Conservation (phyloP, 164 flowering plant genomes). For the Piper betle region DNA sequence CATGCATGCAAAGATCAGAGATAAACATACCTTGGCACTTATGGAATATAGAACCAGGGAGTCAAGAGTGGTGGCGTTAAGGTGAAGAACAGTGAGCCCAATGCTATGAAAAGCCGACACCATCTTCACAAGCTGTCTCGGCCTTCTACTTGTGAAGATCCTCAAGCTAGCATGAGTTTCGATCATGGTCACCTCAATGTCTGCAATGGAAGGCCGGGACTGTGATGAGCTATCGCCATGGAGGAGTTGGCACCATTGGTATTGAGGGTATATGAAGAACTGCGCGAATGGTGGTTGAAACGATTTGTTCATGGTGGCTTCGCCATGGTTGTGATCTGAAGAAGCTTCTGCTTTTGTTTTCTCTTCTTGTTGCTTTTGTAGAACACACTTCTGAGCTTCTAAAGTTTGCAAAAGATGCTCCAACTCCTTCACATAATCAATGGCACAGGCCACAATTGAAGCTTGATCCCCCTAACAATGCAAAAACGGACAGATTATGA, state of each 20-base stretch:
- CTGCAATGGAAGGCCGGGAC: constrained; percentile 39
- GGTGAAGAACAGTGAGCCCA: constrained; percentile 61
- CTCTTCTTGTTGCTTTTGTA: constrained; percentile 6
- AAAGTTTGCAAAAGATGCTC: constrained; percentile 68
- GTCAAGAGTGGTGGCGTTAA: constrained; percentile 64
- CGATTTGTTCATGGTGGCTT: constrained; percentile 1
- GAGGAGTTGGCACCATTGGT: constrained; percentile 33
- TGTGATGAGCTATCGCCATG: constrained; percentile 17
- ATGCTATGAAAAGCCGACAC: constrained; percentile 52
- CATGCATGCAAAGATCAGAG: too few species aligned
- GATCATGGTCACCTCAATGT: constrained; percentile 69
- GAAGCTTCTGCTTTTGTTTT: neutral
- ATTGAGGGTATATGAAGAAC: constrained; percentile 58
- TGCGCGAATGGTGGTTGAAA: constrained; percentile 44
- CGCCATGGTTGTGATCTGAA: neutral
- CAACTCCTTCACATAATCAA: constrained; percentile 82
- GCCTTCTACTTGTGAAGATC: constrained; percentile 35
- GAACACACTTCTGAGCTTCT: constrained; percentile 41
- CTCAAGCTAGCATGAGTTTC: constrained; percentile 78
- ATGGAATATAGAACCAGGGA: constrained; percentile 65
- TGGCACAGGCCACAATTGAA: constrained; percentile 89
- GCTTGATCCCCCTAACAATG: constrained; percentile 79
- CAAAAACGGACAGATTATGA: too few species aligned
- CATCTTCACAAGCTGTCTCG: constrained; percentile 43
- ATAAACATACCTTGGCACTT: constrained; percentile 59